Evolutionary conservation across 1,284 basidiomycete genomes (phyloP).

Genomic region (Moesziomyces globuligerus): DNA sequence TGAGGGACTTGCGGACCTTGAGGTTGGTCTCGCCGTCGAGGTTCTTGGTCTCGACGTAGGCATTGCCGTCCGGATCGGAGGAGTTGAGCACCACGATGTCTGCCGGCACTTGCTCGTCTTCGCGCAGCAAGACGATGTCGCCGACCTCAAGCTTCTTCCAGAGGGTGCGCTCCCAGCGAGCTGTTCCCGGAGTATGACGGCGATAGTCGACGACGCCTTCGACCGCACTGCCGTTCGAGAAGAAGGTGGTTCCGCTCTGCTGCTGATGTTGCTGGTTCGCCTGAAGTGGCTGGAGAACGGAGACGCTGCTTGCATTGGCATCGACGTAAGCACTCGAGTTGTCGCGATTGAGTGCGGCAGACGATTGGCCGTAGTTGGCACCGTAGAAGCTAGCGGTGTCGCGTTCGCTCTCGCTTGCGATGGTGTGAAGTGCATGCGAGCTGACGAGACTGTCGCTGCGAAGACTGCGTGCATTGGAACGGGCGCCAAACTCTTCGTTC

Average conservation of each 20-base stretch:
- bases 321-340: slow-evolving; percentile 4
- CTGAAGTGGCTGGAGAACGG: slow-evolving; percentile 27
- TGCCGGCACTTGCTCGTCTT: slow-evolving; percentile 95
- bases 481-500: slow-evolving; percentile 24
- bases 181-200: slow-evolving; percentile 76
- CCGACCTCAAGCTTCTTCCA: slow-evolving; percentile 99
- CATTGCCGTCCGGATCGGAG: slow-evolving; percentile 68
- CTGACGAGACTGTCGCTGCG: slow-evolving; percentile 51
- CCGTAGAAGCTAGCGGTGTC: slow-evolving; percentile 31
- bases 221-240: slow-evolving; percentile 11
- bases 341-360: slow-evolving; percentile 12
- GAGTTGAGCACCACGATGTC: slow-evolving; percentile 88
- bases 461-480: slow-evolving; percentile 16
- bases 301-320: slow-evolving; percentile 28
- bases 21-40: slow-evolving; percentile 97
- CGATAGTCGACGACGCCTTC: slow-evolving; percentile 75
- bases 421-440: slow-evolving; percentile 51
- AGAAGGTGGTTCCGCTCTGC: slow-evolving; percentile 17
- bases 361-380: slow-evolving; percentile 24
- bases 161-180: slow-evolving; percentile 90
- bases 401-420: slow-evolving; percentile 56
- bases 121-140: slow-evolving; percentile 87
- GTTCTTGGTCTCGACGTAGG: slow-evolving; percentile 77
- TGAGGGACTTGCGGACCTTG: slow-evolving; percentile 83
- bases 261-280: slow-evolving; percentile 15